Evolutionary conservation across 2,329 filamentous ascomycete species (phyloP).

Genomic region (Trichothecium roseum): DNA sequence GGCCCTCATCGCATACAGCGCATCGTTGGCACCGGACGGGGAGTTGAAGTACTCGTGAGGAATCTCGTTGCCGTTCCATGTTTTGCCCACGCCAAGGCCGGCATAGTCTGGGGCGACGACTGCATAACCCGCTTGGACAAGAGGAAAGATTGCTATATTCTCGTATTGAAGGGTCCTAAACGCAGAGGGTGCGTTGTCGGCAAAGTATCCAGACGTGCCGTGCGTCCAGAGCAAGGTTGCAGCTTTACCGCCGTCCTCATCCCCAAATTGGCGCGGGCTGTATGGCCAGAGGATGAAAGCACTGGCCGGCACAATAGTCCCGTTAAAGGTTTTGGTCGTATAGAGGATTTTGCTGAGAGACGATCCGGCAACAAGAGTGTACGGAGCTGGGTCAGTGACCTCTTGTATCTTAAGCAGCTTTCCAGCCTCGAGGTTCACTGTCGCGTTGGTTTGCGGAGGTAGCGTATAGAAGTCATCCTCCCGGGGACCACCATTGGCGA

Average conservation of each 20-base stretch:
- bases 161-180: slow-evolving; percentile 27
- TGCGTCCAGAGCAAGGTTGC: slow-evolving; percentile 29
- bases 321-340: background rate
- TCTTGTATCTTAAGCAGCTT: slow-evolving; percentile 8
- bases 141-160: slow-evolving; percentile 20
- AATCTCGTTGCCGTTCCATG: slow-evolving; percentile 21
- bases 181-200: slow-evolving; percentile 24
- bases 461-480: slow-evolving; percentile 10
- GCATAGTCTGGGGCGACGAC: slow-evolving; percentile 35
- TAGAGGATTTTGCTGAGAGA: slow-evolving; percentile 1
- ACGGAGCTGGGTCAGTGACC: slow-evolving; percentile 4
- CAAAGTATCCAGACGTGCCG: slow-evolving; percentile 29
- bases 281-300: slow-evolving; percentile 1
- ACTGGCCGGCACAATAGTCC: background rate
- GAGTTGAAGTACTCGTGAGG: slow-evolving; percentile 27
- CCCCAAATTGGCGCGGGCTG: background rate
- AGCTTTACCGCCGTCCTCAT: background rate
- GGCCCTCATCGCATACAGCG: slow-evolving; percentile 28
- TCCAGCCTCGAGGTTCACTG: slow-evolving; percentile 2
- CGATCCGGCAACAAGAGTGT: slow-evolving; percentile 2
- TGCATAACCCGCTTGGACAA: slow-evolving; percentile 28
- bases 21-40: slow-evolving; percentile 27
- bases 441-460: background rate
- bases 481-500: slow-evolving; percentile 7
- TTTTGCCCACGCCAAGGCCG: slow-evolving; percentile 25